Evolutionary conservation across 495 filamentous ascomycete genomes (phyloP).

Genomic region (Neurospora tetrasperma): DNA sequence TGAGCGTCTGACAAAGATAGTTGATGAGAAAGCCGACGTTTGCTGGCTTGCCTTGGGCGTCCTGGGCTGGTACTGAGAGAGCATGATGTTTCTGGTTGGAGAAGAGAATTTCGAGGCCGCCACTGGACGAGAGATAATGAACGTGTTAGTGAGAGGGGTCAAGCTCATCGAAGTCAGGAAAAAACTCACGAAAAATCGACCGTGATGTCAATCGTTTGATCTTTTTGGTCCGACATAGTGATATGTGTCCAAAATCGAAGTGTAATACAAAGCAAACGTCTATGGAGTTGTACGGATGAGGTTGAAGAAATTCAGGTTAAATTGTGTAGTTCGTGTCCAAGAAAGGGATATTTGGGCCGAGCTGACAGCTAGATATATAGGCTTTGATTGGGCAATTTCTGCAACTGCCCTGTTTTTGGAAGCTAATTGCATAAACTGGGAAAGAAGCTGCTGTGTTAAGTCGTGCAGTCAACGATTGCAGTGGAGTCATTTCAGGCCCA

Average conservation of each 20-base stretch:
- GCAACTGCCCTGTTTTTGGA: background rate
- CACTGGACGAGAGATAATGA: slow-evolving; percentile 39
- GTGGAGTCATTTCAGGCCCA: background rate
- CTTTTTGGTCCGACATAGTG: slow-evolving; percentile 8
- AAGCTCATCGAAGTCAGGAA: background rate
- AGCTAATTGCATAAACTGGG: background rate
- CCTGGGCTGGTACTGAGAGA: slow-evolving; percentile 54
- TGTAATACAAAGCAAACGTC: background rate
- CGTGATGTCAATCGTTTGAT: slow-evolving; percentile 21
- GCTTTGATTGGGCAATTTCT: background rate
- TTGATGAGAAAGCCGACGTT: slow-evolving; percentile 69
- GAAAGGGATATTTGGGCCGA: background rate
- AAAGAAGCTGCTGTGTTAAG: background rate
- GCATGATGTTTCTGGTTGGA: slow-evolving; percentile 63
- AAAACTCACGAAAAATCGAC: slow-evolving; percentile 27
- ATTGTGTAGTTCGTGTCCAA: background rate
- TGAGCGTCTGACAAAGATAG: slow-evolving; percentile 71
- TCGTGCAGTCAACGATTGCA: background rate
- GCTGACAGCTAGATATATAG: background rate
- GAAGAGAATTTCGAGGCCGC: slow-evolving; percentile 93
- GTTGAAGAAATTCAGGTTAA: background rate
- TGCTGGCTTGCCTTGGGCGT: slow-evolving; percentile 45
- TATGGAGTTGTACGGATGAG: background rate
- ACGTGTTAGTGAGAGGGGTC: background rate
- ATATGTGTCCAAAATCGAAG: background rate